These are phyloP conservation scores for Lyophyllum decastes DNA, from an alignment of 768 basidiomycete genomes.

Conservation along the genomic window DNA sequence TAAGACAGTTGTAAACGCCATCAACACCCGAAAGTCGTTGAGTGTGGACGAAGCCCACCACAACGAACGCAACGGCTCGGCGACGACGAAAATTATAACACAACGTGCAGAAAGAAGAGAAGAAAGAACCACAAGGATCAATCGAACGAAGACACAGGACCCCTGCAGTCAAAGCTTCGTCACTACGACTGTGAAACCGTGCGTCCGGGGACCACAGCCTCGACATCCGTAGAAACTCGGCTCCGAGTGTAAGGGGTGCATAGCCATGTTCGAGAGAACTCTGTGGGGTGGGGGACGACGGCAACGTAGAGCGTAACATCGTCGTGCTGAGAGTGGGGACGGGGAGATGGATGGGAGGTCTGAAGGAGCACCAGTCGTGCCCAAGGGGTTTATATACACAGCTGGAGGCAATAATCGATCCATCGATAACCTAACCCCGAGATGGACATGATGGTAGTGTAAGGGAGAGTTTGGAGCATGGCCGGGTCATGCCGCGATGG, in stretches of 20 bases:
- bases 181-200: conserved; percentile 10
- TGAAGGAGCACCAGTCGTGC: neutral
- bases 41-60: no score
- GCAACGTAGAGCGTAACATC: no score
- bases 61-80: no score
- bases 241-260: conserved; percentile 10
- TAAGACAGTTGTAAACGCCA: no score
- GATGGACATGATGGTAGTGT: neutral
- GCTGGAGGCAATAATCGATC: neutral
- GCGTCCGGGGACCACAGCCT: neutral
- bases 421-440: neutral
- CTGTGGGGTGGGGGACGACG: neutral
- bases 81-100: no score
- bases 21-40: no score
- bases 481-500: neutral
- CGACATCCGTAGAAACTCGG: conserved; percentile 10
- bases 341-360: neutral
- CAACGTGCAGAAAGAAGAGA: neutral
- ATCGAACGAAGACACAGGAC: conserved; percentile 4
- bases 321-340: no score
- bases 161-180: conserved; percentile 18
- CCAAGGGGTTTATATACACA: neutral
- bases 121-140: neutral
- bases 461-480: neutral
- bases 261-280: conserved; percentile 1